phyloP scores from a whole-genome alignment of 768 basidiomycete species.

The Daedaleopsis sinensis region DNA sequence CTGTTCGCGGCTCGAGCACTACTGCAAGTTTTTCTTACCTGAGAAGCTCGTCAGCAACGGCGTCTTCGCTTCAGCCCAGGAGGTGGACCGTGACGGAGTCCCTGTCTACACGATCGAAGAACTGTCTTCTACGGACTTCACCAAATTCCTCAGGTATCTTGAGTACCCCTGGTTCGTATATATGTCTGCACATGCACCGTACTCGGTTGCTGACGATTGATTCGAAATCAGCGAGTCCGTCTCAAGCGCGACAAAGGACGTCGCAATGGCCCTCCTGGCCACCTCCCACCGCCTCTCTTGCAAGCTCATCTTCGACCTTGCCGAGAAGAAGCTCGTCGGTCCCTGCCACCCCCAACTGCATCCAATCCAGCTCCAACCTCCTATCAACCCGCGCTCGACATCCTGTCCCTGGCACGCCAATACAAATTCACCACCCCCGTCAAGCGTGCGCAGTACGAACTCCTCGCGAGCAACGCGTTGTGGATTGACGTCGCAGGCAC shows the following conservation, averaged over 20 bases:
- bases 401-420: not conserved
- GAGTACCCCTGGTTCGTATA: no score
- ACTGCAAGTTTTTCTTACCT: no score
- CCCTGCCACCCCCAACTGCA: not conserved
- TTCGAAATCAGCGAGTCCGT: not conserved
- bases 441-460: not conserved
- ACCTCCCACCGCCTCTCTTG: not conserved
- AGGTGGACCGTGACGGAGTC: no score
- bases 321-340: not conserved
- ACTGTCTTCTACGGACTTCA: no score
- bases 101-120: no score
- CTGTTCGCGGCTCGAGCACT: no score
- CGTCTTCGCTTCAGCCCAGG: no score
- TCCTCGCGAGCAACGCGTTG: not conserved
- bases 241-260: not conserved
- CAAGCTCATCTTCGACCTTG: not conserved
- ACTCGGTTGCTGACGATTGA: no score
- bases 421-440: not conserved
- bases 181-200: no score
- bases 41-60: no score
- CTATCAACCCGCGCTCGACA: not conserved
- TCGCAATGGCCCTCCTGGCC: not conserved
- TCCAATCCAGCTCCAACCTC: not conserved
- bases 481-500: not conserved
- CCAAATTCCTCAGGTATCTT: no score